These are phyloP conservation scores for Artemisia annua DNA, from an alignment of 129 eudicot genomes.

Conservation along the genomic window DNA sequence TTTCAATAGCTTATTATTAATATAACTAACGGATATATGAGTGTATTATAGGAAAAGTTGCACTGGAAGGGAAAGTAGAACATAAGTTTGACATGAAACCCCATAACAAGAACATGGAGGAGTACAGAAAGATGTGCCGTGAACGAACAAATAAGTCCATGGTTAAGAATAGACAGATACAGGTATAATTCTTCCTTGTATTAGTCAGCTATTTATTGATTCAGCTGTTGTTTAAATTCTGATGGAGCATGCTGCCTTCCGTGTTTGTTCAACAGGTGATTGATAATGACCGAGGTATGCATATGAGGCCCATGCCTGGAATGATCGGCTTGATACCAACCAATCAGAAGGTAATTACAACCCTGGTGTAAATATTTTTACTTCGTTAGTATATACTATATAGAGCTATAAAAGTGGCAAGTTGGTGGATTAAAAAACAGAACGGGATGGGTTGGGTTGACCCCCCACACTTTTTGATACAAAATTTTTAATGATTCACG, in stretches of 20 bases:
- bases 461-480: too few relatives aligned
- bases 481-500: too few relatives aligned
- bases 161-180: conserved; percentile 83
- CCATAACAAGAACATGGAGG: conserved; percentile 69
- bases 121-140: conserved; percentile 82
- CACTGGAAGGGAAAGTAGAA: conserved; percentile 83
- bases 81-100: conserved; percentile 96
- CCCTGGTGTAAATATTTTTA: background rate
- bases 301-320: conserved; percentile 91
- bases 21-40: conserved; percentile 5
- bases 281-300: conserved; percentile 76
- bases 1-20: background rate
- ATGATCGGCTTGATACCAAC: conserved; percentile 60
- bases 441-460: too few relatives aligned
- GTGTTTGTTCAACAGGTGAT: conserved; percentile 45
- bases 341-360: conserved; percentile 49
- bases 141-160: conserved; percentile 85
- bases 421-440: too few relatives aligned
- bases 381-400: too few relatives aligned
- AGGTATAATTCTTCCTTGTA: conserved; percentile 34
- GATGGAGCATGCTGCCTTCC: background rate
- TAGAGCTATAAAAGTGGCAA: too few relatives aligned
- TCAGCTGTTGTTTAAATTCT: background rate
- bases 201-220: background rate
- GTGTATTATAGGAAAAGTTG: conserved; percentile 53